These are phyloP conservation scores for Cryptococcus sp. DNA, from an alignment of 1,284 basidiomycete genomes.

Conservation along the genomic window DNA sequence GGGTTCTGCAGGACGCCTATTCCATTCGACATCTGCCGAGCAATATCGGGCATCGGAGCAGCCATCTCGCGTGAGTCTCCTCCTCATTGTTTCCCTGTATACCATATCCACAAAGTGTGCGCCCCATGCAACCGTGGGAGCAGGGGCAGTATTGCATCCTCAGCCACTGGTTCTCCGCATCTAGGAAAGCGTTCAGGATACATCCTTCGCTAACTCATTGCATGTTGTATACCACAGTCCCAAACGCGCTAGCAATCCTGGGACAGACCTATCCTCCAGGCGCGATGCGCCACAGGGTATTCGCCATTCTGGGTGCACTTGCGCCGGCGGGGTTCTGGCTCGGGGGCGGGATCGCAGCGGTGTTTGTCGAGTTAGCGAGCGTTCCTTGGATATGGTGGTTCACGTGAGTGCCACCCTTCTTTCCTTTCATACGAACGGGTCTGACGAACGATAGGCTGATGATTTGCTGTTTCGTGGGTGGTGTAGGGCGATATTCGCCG, in stretches of 20 bases:
- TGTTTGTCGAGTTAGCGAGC: constrained; percentile 23
- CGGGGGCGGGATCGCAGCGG: constrained; percentile 26
- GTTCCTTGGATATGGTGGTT: constrained; percentile 37
- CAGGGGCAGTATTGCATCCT: no score
- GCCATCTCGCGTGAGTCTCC: constrained; percentile 27
- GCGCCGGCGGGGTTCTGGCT: constrained; percentile 35
- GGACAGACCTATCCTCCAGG: constrained; percentile 34
- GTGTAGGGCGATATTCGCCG: constrained; percentile 24
- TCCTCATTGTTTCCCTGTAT: no score
- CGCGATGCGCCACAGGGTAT: constrained; percentile 26
- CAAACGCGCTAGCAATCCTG: constrained; percentile 35
- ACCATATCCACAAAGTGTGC: no score
- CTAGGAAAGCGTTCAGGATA: no score
- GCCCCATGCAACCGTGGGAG: no score
- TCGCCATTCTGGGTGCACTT: constrained; percentile 33
- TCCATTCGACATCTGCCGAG: constrained; percentile 33
- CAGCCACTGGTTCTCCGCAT: no score
- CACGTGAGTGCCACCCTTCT: constrained; percentile 19
- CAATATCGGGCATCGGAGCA: constrained; percentile 33
- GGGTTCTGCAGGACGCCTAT: constrained; percentile 28
- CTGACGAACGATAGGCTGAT: no score
- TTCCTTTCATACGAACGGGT: not conserved
- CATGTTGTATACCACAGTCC: no score
- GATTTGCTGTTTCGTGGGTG: no score
- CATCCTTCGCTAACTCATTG: no score